Conservation (phyloP, 306 rosid genomes). For the Mucuna pruriens region DNA sequence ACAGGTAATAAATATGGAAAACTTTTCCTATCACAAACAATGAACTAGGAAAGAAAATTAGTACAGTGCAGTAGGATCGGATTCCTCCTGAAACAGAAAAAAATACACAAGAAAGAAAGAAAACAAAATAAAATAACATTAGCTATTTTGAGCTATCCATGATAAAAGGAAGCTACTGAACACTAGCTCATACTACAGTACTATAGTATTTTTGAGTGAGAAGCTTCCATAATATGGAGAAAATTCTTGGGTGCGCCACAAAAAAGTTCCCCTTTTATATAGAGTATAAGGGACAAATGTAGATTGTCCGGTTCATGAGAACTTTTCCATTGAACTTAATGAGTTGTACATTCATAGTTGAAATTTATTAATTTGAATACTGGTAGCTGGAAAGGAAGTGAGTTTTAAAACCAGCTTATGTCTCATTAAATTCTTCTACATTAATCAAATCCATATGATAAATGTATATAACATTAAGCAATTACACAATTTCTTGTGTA, state of each 20-base stretch:
- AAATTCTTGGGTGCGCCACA: neutral
- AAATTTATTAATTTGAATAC: too few species aligned
- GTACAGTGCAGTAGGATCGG: neutral
- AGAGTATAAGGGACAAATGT: neutral
- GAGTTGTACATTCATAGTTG: neutral
- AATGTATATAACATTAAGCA: neutral
- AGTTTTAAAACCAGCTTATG: neutral
- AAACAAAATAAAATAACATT: neutral
- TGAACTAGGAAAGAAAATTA: neutral
- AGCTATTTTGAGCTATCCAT: neutral
- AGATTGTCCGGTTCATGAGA: neutral
- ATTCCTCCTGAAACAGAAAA: neutral
- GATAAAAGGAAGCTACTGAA: neutral
- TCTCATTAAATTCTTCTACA: too few species aligned
- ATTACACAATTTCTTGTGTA: neutral
- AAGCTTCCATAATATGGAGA: neutral
- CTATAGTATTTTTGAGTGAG: neutral
- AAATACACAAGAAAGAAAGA: neutral
- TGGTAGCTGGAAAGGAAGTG: neutral
- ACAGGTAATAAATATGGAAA: neutral
- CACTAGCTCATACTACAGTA: neutral
- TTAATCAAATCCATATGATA: neutral
- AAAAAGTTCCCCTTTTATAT: neutral
- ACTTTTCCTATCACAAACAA: neutral
- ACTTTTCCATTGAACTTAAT: neutral